Evolutionary conservation across 768 basidiomycete genomes (phyloP).

Genomic region (Hypsizygus marmoreus): DNA sequence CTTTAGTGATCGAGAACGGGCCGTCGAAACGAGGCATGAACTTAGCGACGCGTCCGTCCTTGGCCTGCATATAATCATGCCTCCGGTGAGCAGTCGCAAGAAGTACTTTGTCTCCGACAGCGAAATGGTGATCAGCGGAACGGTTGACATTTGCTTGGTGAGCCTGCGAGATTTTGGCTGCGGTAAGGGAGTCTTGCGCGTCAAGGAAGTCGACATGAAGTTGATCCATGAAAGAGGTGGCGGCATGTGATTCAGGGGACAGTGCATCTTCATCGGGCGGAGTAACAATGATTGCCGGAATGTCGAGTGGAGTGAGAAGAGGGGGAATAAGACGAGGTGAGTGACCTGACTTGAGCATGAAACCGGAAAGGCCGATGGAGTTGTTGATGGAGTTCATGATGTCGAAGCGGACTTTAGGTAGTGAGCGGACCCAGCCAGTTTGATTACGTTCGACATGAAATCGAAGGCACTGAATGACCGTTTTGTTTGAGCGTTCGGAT

Average conservation of each 20-base stretch:
- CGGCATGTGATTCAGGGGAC: not conserved
- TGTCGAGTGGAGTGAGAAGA: slow-evolving; percentile 2
- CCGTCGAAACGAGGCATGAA: not conserved
- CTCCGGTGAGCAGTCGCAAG: not conserved
- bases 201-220: not conserved
- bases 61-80: too few relatives aligned
- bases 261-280: not conserved
- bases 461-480: slow-evolving; percentile 21
- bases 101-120: not conserved
- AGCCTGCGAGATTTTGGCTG: not conserved
- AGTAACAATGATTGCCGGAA: not conserved
- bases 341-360: slow-evolving; percentile 22
- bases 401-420: too few relatives aligned
- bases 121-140: too few relatives aligned
- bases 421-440: slow-evolving; percentile 24
- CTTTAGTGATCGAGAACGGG: not conserved
- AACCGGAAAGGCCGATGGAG: too few relatives aligned
- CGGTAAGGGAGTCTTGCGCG: not conserved
- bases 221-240: not conserved
- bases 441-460: slow-evolving; percentile 24
- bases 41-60: too few relatives aligned
- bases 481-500: slow-evolving; percentile 28
- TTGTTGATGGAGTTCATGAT: slow-evolving; percentile 27
- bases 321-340: slow-evolving; percentile 18
- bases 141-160: not conserved